These are phyloP conservation scores for Pochonia chlamydosporia DNA, from an alignment of 2,329 filamentous ascomycete species.

Conservation along the genomic window DNA sequence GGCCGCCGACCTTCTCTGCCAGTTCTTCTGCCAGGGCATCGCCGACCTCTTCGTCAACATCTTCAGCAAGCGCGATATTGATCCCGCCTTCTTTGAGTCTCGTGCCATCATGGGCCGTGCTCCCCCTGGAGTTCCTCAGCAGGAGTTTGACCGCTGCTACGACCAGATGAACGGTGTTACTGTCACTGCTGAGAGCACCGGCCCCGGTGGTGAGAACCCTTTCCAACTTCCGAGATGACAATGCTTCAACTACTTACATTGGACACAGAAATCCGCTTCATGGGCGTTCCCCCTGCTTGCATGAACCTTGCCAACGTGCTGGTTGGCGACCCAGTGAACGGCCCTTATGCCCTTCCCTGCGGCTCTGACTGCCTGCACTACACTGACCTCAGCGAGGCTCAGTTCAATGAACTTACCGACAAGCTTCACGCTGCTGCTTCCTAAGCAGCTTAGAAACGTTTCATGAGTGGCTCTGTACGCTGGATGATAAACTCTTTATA, in stretches of 20 bases:
- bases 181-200: conserved; percentile 7
- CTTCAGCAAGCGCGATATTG: conserved; percentile 1
- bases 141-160: conserved; percentile 12
- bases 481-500: too few relatives aligned
- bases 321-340: conserved; percentile 11
- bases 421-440: not conserved
- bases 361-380: conserved; percentile 17
- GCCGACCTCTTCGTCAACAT: conserved; percentile 5
- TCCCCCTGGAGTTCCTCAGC: conserved; percentile 9
- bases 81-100: not conserved
- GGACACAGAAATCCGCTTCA: not conserved
- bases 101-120: not conserved
- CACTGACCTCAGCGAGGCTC: conserved; percentile 10
- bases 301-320: conserved; percentile 17
- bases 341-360: conserved; percentile 11
- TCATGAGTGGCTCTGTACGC: not conserved
- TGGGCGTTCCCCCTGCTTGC: conserved; percentile 13
- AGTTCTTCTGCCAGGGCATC: conserved; percentile 8
- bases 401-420: conserved; percentile 21
- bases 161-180: conserved; percentile 7
- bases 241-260: not conserved
- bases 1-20: conserved; percentile 2
- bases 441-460: not conserved
- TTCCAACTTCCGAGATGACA: not conserved
- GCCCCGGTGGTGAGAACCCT: conserved; percentile 4